Conservation (phyloP, 2,329 filamentous ascomycete species). For the Pestalotiopsis sp. region DNA sequence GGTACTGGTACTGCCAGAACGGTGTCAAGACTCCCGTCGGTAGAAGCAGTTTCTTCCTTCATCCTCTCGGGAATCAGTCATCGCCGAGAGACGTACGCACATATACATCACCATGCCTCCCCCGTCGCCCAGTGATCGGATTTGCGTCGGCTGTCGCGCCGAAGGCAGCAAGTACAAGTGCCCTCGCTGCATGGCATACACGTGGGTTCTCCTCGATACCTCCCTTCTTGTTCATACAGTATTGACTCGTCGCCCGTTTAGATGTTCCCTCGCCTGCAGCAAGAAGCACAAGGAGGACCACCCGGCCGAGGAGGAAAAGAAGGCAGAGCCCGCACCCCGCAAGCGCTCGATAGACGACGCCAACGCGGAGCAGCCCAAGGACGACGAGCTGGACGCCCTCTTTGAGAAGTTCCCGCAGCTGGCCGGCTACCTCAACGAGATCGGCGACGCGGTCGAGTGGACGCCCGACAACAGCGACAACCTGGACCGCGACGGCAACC, state of each 20-base stretch:
- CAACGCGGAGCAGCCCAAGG: neutral
- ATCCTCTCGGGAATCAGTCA: neutral
- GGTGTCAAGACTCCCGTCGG: too few relatives aligned
- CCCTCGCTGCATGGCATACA: conserved; percentile 57
- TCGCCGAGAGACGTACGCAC: neutral
- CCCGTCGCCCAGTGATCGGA: conserved; percentile 24
- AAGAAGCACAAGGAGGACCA: conserved; percentile 49
- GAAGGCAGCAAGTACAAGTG: conserved; percentile 64
- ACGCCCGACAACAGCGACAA: conserved; percentile 15
- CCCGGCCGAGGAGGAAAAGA: conserved; percentile 28
- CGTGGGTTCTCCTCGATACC: conserved; percentile 46
- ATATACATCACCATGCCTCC: conserved; percentile 23
- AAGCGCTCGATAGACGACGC: neutral
- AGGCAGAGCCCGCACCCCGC: neutral
- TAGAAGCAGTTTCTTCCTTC: neutral
- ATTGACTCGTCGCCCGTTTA: conserved; percentile 27
- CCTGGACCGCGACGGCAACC: conserved; percentile 11
- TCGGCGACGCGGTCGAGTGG: conserved; percentile 32
- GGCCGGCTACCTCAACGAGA: conserved; percentile 25
- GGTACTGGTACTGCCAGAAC: too few relatives aligned
- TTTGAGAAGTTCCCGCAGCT: conserved; percentile 29
- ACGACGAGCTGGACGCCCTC: conserved; percentile 19
- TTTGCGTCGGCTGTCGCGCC: conserved; percentile 57
- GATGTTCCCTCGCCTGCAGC: conserved; percentile 61
- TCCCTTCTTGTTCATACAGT: neutral